Conservation (phyloP, 108 stramenopile genomes). For the Aurantiochytrium sp. region DNA sequence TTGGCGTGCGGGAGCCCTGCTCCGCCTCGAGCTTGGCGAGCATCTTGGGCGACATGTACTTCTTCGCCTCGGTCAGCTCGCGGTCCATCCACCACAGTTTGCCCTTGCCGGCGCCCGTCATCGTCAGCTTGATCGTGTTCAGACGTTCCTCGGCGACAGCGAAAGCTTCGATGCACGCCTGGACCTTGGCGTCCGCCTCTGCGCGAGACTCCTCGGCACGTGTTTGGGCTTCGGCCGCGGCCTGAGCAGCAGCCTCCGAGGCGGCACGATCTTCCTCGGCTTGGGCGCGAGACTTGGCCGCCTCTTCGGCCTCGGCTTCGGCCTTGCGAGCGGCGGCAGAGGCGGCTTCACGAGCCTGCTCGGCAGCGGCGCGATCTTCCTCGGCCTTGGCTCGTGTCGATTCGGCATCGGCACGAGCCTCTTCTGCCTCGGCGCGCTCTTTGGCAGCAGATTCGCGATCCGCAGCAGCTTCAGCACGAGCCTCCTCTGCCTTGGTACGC, state of each 20-base stretch:
- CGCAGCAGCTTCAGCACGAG: background rate
- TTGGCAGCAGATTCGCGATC: background rate
- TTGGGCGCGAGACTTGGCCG: conserved; percentile 11
- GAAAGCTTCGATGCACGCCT: background rate
- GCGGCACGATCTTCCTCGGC: background rate
- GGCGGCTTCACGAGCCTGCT: background rate
- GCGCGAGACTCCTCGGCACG: background rate
- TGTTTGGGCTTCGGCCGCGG: background rate
- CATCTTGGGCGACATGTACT: conserved; percentile 20
- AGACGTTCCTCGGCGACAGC: background rate
- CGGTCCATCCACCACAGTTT: conserved; percentile 27
- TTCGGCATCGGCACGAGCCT: background rate
- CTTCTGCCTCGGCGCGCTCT: conserved; percentile 19
- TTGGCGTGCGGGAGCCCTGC: background rate
- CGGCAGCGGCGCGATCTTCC: conserved; percentile 11
- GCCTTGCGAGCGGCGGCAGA: background rate
- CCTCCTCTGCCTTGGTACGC: background rate
- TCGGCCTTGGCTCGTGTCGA: background rate
- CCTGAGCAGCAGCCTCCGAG: background rate
- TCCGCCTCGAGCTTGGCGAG: background rate
- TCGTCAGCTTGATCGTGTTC: background rate
- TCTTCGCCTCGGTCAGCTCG: conserved; percentile 26
- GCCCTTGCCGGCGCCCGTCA: conserved; percentile 19
- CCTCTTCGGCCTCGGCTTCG: background rate
- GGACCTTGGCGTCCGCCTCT: background rate